Percentiles rank a stretch among this genome's conserved stretches.
These are phyloP conservation scores for Agaricus subrufescens DNA, from an alignment of 768 basidiomycete species.

Conservation along the genomic window DNA sequence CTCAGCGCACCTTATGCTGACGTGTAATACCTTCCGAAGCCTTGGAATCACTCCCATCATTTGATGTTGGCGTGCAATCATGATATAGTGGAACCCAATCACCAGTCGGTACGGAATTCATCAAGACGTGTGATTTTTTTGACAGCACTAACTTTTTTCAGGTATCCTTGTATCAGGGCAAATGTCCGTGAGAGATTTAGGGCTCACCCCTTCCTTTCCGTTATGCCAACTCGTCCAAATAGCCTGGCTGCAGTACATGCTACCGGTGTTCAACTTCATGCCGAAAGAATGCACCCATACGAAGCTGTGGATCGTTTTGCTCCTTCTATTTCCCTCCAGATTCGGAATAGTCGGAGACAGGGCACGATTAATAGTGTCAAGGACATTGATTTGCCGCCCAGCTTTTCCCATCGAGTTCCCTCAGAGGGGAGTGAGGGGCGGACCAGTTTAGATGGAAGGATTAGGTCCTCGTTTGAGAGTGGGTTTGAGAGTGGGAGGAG, in stretches of 20 bases:
- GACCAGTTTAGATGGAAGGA: neutral
- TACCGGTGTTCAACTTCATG: neutral
- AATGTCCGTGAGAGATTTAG: too few species aligned
- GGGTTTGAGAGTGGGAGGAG: neutral
- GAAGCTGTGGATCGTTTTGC: neutral
- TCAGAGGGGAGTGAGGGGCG: neutral
- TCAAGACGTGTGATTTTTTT: too few species aligned
- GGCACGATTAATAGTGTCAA: constrained; percentile 1
- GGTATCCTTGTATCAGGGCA: too few species aligned
- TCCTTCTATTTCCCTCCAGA: neutral
- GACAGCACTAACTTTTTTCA: too few species aligned
- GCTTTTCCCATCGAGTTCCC: neutral
- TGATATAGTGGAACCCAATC: too few species aligned
- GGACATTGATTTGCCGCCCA: neutral
- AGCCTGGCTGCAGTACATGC: neutral
- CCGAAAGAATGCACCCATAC: constrained; percentile 1
- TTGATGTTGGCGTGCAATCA: too few species aligned
- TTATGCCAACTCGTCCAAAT: neutral
- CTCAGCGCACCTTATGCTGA: too few species aligned
- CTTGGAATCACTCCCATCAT: too few species aligned
- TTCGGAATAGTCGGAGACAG: constrained; percentile 1
- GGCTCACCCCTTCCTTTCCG: neutral
- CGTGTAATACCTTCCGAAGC: too few species aligned
- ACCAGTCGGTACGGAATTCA: too few species aligned
- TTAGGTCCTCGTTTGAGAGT: neutral